phyloP scores from a whole-genome alignment of 2,329 filamentous ascomycete species.

The Xylariaceae sp. region DNA sequence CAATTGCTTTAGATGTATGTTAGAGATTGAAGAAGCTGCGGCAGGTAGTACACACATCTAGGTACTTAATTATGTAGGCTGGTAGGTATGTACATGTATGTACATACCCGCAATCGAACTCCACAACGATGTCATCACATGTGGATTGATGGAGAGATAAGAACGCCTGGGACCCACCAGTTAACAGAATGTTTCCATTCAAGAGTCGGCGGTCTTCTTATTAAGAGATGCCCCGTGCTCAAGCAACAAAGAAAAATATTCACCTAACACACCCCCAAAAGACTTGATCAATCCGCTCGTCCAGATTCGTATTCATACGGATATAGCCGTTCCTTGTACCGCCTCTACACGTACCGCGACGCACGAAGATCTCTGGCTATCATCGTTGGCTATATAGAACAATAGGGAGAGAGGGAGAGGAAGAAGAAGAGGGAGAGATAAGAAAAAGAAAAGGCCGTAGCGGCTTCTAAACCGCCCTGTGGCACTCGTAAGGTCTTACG shows the following conservation, averaged over 20 bases:
- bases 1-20: too few species aligned
- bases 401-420: not conserved
- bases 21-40: too few species aligned
- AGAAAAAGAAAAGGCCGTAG: not conserved
- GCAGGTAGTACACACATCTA: too few species aligned
- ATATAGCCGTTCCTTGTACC: not conserved
- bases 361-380: not conserved
- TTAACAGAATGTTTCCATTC: not conserved
- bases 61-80: too few species aligned
- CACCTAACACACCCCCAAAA: not conserved
- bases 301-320: not conserved
- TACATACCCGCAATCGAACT: too few species aligned
- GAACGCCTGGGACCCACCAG: not conserved
- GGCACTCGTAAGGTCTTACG: conserved; percentile 13
- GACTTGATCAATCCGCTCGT: not conserved
- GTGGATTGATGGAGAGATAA: not conserved
- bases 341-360: not conserved
- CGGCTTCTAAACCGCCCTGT: conserved; percentile 14
- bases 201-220: not conserved
- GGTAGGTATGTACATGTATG: too few species aligned
- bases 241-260: not conserved
- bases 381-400: not conserved
- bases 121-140: not conserved
- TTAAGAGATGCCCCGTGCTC: not conserved
- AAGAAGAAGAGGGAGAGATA: not conserved